phyloP scores from a whole-genome alignment of 2,329 filamentous ascomycete species.

The Colletotrichum higginsianum region DNA sequence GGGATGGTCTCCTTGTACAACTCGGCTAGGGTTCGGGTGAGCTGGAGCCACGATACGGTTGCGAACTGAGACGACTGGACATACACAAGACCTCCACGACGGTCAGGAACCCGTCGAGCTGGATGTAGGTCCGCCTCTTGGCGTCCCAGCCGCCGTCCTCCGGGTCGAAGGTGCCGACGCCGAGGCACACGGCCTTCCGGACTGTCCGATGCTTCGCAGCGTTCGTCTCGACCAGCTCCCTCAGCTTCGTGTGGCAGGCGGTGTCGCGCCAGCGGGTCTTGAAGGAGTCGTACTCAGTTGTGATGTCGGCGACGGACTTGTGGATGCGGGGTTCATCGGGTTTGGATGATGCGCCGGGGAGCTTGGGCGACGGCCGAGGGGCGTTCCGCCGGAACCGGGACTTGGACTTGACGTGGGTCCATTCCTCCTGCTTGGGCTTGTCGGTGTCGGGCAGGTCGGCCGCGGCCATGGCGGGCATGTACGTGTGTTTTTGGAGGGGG shows the following conservation, averaged over 20 bases:
- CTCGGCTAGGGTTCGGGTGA: conserved; percentile 28
- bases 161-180: conserved; percentile 69
- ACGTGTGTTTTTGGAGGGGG: neutral
- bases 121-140: conserved; percentile 63
- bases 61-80: conserved; percentile 24
- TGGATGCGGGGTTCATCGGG: conserved; percentile 31
- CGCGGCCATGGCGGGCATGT: conserved; percentile 29
- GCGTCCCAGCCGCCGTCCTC: conserved; percentile 61
- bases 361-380: conserved; percentile 14
- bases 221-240: conserved; percentile 50
- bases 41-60: neutral
- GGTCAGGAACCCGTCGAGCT: conserved; percentile 67
- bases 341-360: neutral
- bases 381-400: conserved; percentile 35
- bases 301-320: conserved; percentile 47
- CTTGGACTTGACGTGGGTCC: conserved; percentile 44
- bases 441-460: conserved; percentile 11
- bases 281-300: conserved; percentile 49
- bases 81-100: conserved; percentile 62
- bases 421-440: conserved; percentile 41
- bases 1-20: conserved; percentile 50
- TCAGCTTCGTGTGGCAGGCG: conserved; percentile 50
- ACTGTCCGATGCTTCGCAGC: conserved; percentile 45
- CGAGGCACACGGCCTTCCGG: conserved; percentile 66
- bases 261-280: conserved; percentile 49